Conservation (phyloP, 192 early-diverging fungal species). For the Coemansia sp. region DNA sequence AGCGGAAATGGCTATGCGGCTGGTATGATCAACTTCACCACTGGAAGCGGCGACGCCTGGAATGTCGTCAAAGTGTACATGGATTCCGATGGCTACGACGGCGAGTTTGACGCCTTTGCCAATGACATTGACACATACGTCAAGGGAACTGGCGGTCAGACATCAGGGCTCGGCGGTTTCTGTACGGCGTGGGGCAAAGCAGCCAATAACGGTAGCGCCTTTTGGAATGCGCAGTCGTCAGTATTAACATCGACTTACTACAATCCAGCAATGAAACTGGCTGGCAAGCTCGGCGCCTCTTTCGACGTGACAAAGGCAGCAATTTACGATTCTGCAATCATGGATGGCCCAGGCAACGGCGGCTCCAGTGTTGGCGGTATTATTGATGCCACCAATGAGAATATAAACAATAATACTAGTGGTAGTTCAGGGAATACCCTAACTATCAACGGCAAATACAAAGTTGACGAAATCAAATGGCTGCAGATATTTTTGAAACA, state of each 20-base stretch:
- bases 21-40: too few species aligned
- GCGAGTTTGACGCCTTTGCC: background rate
- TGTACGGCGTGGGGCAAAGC: slow-evolving; percentile 10
- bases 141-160: background rate
- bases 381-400: background rate
- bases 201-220: background rate
- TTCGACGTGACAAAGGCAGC: background rate
- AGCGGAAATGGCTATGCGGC: too few species aligned
- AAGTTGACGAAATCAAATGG: background rate
- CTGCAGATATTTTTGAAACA: background rate
- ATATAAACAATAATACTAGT: background rate
- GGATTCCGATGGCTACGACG: too few species aligned
- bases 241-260: background rate
- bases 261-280: background rate
- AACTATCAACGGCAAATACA: background rate
- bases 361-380: background rate
- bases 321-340: background rate
- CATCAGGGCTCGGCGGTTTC: background rate
- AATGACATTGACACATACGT: background rate
- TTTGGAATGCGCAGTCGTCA: background rate
- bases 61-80: too few species aligned
- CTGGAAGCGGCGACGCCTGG: too few species aligned
- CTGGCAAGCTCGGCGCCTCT: background rate
- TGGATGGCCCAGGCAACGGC: background rate
- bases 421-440: background rate